These are phyloP conservation scores for Uromyces viciae-fabae DNA, from an alignment of 1,284 basidiomycete species.

Conservation along the genomic window DNA sequence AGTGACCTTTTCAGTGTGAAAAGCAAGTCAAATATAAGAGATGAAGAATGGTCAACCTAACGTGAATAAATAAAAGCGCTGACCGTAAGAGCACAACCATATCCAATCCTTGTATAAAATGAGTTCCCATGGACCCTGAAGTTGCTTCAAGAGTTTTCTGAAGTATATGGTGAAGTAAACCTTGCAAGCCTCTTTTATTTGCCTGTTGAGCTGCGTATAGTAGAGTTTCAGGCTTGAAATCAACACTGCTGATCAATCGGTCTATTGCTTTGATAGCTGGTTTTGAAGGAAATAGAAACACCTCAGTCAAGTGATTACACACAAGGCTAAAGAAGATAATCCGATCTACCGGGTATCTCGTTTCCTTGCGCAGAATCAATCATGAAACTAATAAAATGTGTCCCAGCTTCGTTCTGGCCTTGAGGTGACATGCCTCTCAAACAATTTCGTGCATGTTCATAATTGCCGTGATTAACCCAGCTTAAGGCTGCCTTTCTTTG, in stretches of 20 bases:
- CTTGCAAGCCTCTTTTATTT: conserved; percentile 29
- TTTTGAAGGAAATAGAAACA: too few relatives aligned
- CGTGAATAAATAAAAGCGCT: background rate
- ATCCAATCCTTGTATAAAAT: conserved; percentile 32
- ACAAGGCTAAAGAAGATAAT: too few relatives aligned
- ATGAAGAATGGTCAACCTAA: background rate
- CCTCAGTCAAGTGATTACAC: background rate
- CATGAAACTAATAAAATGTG: conserved; percentile 41
- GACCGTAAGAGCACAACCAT: conserved; percentile 32
- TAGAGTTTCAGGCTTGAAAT: conserved; percentile 43
- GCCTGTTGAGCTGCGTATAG: conserved; percentile 40
- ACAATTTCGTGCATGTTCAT: conserved; percentile 38
- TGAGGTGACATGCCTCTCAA: conserved; percentile 6
- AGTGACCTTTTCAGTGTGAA: conserved; percentile 14
- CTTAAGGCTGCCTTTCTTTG: conserved; percentile 41
- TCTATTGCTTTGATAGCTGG: conserved; percentile 34
- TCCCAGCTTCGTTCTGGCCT: conserved; percentile 24
- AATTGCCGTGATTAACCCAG: conserved; percentile 35
- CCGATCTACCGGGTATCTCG: conserved; percentile 13
- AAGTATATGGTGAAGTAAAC: conserved; percentile 25
- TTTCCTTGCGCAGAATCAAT: conserved; percentile 42
- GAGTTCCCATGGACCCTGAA: conserved; percentile 12
- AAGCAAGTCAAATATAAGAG: too few relatives aligned
- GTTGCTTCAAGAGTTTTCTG: conserved; percentile 28
- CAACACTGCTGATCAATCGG: conserved; percentile 36